phyloP scores from a whole-genome alignment of 495 filamentous ascomycete genomes.

The Penicillium arizonense region DNA sequence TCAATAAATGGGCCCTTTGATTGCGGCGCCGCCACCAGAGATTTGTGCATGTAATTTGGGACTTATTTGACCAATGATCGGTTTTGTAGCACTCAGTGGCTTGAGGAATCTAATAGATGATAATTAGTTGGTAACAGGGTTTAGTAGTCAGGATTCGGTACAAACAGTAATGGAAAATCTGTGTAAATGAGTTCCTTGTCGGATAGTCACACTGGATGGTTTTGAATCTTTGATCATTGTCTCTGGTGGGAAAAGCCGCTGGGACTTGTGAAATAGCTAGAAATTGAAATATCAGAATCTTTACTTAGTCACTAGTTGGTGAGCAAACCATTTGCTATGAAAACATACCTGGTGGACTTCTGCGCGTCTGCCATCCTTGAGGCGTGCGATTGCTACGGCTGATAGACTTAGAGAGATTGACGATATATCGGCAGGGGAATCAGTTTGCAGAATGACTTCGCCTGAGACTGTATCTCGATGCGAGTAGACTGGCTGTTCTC shows the following conservation, averaged over 20 bases:
- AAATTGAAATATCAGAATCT: neutral
- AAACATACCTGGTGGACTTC: constrained; percentile 1
- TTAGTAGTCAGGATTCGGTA: neutral
- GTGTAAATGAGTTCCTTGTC: neutral
- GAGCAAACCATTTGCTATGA: neutral
- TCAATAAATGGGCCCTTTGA: neutral
- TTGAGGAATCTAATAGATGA: neutral
- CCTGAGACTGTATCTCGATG: constrained; percentile 1
- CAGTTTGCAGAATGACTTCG: neutral
- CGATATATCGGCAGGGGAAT: neutral
- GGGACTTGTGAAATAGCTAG: neutral
- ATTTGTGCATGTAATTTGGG: neutral
- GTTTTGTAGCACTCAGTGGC: constrained; percentile 1
- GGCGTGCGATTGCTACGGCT: neutral
- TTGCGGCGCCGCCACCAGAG: neutral
- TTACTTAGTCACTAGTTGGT: neutral
- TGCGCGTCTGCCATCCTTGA: neutral
- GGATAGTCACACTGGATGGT: constrained; percentile 1
- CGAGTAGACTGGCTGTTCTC: neutral
- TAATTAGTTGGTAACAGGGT: too few relatives aligned
- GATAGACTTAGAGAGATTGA: neutral
- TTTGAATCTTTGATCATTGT: neutral
- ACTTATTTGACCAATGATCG: neutral
- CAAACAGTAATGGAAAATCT: neutral
- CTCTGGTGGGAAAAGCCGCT: neutral